Conservation (phyloP, 129 eudicot species). For the Scalesia atractyloides region DNA sequence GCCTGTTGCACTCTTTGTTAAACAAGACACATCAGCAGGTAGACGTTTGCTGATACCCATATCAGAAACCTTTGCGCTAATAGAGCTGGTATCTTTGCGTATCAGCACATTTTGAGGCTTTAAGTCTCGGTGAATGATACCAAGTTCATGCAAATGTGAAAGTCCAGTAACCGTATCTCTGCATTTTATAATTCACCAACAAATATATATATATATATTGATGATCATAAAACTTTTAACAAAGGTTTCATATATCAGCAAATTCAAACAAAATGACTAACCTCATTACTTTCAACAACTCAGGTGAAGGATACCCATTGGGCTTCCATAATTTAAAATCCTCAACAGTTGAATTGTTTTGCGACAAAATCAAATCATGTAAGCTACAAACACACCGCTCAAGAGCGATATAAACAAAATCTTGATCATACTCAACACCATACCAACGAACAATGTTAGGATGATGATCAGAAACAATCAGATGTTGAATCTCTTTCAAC, state of each 20-base stretch:
- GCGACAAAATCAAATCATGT: slow-evolving; percentile 54
- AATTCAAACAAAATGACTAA: slow-evolving; percentile 31
- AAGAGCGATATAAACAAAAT: slow-evolving; percentile 77
- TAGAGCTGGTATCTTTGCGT: slow-evolving; percentile 54
- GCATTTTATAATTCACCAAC: slow-evolving; percentile 30
- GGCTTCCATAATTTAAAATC: slow-evolving; percentile 63
- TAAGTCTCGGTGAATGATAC: slow-evolving; percentile 80
- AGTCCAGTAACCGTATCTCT: slow-evolving; percentile 76
- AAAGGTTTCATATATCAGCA: slow-evolving; percentile 9
- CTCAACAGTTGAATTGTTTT: slow-evolving; percentile 30
- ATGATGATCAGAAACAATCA: slow-evolving; percentile 91
- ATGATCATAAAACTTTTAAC: slow-evolving; percentile 2
- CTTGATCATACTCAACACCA: slow-evolving; percentile 84
- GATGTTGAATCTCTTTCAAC: slow-evolving; percentile 82
- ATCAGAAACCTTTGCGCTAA: slow-evolving; percentile 86
- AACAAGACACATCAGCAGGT: slow-evolving; percentile 56
- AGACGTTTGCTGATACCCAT: slow-evolving; percentile 96
- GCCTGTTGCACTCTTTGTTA: slow-evolving; percentile 81
- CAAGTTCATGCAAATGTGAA: slow-evolving; percentile 87
- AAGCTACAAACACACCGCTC: slow-evolving; percentile 80
- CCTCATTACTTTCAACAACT: slow-evolving; percentile 82
- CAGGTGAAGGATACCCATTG: slow-evolving; percentile 76
- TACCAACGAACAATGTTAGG: slow-evolving; percentile 80
- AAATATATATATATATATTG: not conserved
- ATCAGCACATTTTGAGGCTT: slow-evolving; percentile 90